Base-by-base conservation (phyloP, 1,284 basidiomycete genomes). In the Ganoderma lucidum region DNA sequence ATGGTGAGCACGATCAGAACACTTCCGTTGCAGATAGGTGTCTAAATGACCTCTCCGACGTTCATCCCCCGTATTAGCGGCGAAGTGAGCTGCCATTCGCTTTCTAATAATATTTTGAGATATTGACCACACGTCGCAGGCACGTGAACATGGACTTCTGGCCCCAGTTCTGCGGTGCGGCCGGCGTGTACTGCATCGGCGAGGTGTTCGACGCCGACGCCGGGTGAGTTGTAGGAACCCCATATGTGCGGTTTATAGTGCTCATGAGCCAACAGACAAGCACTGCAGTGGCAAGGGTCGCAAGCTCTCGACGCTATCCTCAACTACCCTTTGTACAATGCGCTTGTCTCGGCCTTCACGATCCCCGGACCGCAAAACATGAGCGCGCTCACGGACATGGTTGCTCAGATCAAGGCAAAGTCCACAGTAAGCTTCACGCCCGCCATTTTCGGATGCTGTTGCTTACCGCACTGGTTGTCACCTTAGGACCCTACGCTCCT, bases 121-220 rank as follows among this genome's bases (percentile, higher is more conserved):
- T 35, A 9, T 37, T 72, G 41, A 72, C 45, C 8, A 1, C 10
- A 23, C 23, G 39, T 30, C 17, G 6, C 48, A 93, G 90, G 77
- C 90, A 93, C 75, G 86, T 92, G 64, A 83, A 90, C 64, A 83
- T 83, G 62, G 83, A 85, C 67, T 94, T 93, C 77, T 93, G 91
- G 92, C 87, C 90, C 0, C 79, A 77, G 2, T 96, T 96, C 79
- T 91, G 89, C 74, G 82, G 80, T 32, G 87, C 87, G 12, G 91
- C 93, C 0, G 93, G 92, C 6, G 91, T 96, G 19, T 96, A 94
- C 82, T 95, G 93, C 73, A 94, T 95, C 64, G 94, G 94, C 39
- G 94, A 96, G 81, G 92, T 96, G 45, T 92, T 89, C 75, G 88
- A 84, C 37, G 78, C 82, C 44, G 86, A 91, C 64, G 82, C 93